Evolutionary conservation across 2,329 filamentous ascomycete genomes (phyloP).

Genomic region (Zymoseptoria passerinii): DNA sequence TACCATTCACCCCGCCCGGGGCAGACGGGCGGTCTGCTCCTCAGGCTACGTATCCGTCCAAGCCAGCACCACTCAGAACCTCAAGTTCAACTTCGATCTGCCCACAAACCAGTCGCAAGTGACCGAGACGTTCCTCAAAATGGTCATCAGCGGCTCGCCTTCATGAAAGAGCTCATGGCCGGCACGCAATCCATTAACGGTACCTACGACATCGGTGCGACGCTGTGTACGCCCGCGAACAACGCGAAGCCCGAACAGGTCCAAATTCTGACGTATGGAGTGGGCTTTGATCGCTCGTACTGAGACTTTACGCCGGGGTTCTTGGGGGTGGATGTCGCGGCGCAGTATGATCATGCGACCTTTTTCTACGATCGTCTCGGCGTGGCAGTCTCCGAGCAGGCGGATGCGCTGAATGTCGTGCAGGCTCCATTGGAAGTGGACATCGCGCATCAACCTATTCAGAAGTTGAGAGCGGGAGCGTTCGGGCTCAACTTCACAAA

Average conservation of each 20-base stretch:
- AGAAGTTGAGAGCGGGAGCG: conserved; percentile 23
- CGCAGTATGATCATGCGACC: conserved; percentile 32
- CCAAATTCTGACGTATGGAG: conserved; percentile 36
- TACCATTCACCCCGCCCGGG: conserved; percentile 17
- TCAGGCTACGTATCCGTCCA: conserved; percentile 21
- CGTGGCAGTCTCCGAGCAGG: conserved; percentile 31
- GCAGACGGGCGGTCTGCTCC: conserved; percentile 24
- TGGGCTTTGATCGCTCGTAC: conserved; percentile 31
- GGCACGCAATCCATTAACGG: conserved; percentile 11
- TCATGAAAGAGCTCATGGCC: conserved; percentile 5
- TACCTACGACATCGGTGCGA: conserved; percentile 10
- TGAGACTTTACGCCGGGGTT: conserved; percentile 33
- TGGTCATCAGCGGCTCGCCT: conserved; percentile 5
- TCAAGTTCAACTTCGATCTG: conserved; percentile 22
- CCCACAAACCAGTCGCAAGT: conserved; percentile 23
- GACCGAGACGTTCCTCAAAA: conserved; percentile 20
- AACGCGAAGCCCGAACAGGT: conserved; percentile 16
- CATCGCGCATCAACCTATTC: conserved; percentile 30
- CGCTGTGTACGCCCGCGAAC: conserved; percentile 8
- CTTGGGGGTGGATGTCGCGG: conserved; percentile 36
- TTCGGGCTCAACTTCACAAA: conserved; percentile 28
- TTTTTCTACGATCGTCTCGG: conserved; percentile 39
- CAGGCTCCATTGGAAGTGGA: conserved; percentile 33
- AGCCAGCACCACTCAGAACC: conserved; percentile 20
- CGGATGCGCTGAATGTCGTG: conserved; percentile 33